Conservation (phyloP, 495 filamentous ascomycete genomes). For the Penicillium silybi region DNA sequence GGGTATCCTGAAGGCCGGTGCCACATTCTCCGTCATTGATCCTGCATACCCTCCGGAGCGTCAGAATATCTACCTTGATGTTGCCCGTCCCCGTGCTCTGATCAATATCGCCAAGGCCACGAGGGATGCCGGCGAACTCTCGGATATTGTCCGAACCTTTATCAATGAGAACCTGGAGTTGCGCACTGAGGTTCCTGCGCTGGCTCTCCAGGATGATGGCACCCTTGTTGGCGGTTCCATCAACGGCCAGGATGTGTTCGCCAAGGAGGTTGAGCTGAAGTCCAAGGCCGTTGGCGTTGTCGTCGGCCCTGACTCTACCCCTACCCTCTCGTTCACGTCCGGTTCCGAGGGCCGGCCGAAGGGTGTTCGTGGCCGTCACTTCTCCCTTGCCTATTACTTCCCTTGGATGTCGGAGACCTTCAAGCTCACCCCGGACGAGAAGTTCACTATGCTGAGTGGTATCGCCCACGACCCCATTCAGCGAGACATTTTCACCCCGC, state of each 20-base stretch:
- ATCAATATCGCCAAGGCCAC: conserved; percentile 79
- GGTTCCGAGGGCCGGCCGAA: conserved; percentile 83
- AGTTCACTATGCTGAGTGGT: conserved; percentile 81
- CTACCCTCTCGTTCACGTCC: conserved; percentile 80
- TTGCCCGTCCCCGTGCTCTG: conserved; percentile 74
- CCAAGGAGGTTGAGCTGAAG: conserved; percentile 48
- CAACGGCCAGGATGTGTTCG: conserved; percentile 64
- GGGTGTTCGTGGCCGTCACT: conserved; percentile 87
- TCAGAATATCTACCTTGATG: conserved; percentile 88
- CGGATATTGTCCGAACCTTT: conserved; percentile 65
- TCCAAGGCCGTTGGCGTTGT: conserved; percentile 62
- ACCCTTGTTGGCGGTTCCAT: conserved; percentile 62
- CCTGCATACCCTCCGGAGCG: conserved; percentile 83
- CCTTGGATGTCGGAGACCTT: conserved; percentile 90
- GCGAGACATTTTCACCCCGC: conserved; percentile 88
- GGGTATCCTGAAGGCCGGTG: conserved; percentile 53
- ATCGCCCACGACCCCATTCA: conserved; percentile 90
- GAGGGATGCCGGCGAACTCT: conserved; percentile 66
- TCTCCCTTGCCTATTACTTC: conserved; percentile 80
- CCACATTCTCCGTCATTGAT: conserved; percentile 66
- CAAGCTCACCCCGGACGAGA: conserved; percentile 64
- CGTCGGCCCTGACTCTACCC: conserved; percentile 86
- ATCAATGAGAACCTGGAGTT: conserved; percentile 71
- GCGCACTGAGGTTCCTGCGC: conserved; percentile 70
- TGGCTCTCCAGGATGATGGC: conserved; percentile 74